A percentile compares a stretch with the other conserved stretches of the same genome.
Evolutionary conservation across 108 stramenopile species (phyloP).

Genomic region (Asterionellopsis glacialis): DNA sequence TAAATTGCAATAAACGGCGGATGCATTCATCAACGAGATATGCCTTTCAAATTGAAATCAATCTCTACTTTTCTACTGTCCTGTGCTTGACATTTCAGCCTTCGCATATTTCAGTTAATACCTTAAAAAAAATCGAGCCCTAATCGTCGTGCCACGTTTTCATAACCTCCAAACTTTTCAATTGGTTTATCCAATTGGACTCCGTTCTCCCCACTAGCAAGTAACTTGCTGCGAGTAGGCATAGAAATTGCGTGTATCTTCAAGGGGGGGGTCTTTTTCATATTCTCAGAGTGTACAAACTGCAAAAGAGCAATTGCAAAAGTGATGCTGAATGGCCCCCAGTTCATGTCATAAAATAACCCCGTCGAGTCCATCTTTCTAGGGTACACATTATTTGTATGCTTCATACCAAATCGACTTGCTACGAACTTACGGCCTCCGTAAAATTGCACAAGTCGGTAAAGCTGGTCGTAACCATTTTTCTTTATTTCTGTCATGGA

Average conservation of each 20-base stretch:
- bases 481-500: constrained; percentile 14
- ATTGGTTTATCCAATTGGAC: constrained; percentile 32
- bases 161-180: constrained; percentile 57
- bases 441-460: constrained; percentile 44
- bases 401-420: constrained; percentile 44
- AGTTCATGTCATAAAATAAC: constrained; percentile 20
- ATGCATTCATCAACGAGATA: no score
- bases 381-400: neutral
- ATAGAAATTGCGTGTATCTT: constrained; percentile 32
- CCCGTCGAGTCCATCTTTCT: neutral
- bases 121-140: constrained; percentile 27
- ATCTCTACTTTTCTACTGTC: no score
- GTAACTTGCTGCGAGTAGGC: constrained; percentile 32
- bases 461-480: constrained; percentile 24
- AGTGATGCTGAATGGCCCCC: constrained; percentile 50
- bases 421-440: constrained; percentile 60
- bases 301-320: constrained; percentile 53
- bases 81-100: no score
- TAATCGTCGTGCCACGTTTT: constrained; percentile 65
- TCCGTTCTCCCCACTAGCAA: constrained; percentile 10
- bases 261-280: constrained; percentile 45
- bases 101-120: no score
- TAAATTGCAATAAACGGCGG: no score
- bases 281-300: constrained; percentile 41
- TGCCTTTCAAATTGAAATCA: no score